Conservation (phyloP, 345 rosid species). For the Citrus unshiu region DNA sequence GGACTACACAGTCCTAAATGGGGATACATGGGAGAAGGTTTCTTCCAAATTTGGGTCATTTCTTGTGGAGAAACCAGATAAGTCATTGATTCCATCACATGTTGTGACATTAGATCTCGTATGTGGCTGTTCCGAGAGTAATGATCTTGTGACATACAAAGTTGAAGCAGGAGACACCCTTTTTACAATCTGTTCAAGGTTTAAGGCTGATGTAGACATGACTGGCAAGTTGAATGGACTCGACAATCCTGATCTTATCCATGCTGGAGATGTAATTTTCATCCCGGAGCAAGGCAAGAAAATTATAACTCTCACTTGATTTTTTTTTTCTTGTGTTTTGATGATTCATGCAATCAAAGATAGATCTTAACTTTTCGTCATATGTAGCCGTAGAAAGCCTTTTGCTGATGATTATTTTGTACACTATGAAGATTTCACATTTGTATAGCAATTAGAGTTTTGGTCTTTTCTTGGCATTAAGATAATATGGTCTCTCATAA, state of each 20-base stretch:
- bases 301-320: not conserved
- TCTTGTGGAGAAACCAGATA: slow-evolving; percentile 6
- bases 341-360: not conserved
- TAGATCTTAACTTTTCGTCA: not conserved
- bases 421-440: not conserved
- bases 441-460: not conserved
- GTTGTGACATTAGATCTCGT: slow-evolving; percentile 21
- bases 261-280: slow-evolving; percentile 20
- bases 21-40: slow-evolving; percentile 24
- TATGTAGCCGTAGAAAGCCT: not conserved
- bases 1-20: slow-evolving; percentile 21
- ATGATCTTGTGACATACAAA: slow-evolving; percentile 11
- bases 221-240: slow-evolving; percentile 22
- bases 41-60: slow-evolving; percentile 20
- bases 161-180: slow-evolving; percentile 26
- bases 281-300: slow-evolving; percentile 19
- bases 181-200: slow-evolving; percentile 15
- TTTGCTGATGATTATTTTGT: not conserved
- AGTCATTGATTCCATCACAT: slow-evolving; percentile 3
- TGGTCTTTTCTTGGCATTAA: not conserved
- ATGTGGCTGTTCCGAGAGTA: slow-evolving; percentile 24
- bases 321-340: not conserved
- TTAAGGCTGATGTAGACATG: slow-evolving; percentile 12
- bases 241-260: slow-evolving; percentile 7
- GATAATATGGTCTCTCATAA: not conserved